Base-by-base conservation (phyloP, 139 green algal genomes). In the Chlorella sp. region DNA sequence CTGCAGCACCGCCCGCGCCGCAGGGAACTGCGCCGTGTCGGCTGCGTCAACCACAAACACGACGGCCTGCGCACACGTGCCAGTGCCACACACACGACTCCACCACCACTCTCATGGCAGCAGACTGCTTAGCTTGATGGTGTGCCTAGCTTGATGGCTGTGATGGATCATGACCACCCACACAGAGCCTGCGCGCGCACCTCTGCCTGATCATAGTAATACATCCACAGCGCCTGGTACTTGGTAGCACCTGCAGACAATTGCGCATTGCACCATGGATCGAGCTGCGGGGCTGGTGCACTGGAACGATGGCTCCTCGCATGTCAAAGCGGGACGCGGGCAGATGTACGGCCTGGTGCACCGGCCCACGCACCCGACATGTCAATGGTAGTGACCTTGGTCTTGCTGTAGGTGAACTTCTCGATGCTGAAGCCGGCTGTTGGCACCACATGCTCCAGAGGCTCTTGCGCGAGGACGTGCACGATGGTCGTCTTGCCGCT, bases 341-440 rank as follows among this genome's bases (percentile, higher is more conserved):
- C n/a, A n/a, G n/a, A n/a, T n/a, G n/a, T n/a, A n/a, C n/a, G n/a
- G n/a, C n/a, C 42, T 55, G 10, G 17, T 17, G 42, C 42, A 55
- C 17, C 42, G 10, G 42, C 10, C 59, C 61, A 31, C 67, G 83
- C 75, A 4, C 82, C 82, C 22, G 79, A 85, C 82, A 88, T 85
- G 70, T 88, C 82, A 69, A 85, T 73, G 3, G 85, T 77, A 2
- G 76, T 83, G 35, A 88, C 71, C 50, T 76, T 71, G 59, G 55
- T 70, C 22, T 69, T 51, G 26, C 69, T 29, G 51, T 85, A 63
- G 17, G 36, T n/a, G 4, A 85, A 76, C 70, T 74, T 76, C 49
- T 88, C 82, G n/a, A 88, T 76, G 35, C 14, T 70, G 73, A 86
- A 86, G 5, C 80, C 80, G 24, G 82, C 70, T 32, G 80, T 86